phyloP scores from a whole-genome alignment of 805 yeast species.

The Candida quercuum region DNA sequence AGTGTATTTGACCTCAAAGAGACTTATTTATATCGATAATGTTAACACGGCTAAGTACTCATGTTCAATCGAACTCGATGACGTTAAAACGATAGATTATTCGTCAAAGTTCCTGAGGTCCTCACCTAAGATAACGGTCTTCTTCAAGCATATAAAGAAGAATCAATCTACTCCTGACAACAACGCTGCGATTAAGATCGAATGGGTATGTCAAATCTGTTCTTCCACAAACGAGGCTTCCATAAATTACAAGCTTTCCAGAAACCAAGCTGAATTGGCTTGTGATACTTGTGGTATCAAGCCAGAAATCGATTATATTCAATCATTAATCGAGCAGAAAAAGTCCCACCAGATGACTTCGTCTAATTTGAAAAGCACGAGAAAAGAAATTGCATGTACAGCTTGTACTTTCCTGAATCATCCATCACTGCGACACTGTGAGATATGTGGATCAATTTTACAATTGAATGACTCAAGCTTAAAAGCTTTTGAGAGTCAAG shows the following conservation, averaged over 20 bases:
- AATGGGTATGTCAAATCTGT: slow-evolving; percentile 91
- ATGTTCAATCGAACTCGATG: slow-evolving; percentile 40
- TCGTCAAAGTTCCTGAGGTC: slow-evolving; percentile 61
- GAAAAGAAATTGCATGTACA: slow-evolving; percentile 33
- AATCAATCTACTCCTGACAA: slow-evolving; percentile 2
- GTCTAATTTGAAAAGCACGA: background rate
- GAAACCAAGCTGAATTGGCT: slow-evolving; percentile 30
- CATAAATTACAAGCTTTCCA: slow-evolving; percentile 23
- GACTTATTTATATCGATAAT: slow-evolving; percentile 72
- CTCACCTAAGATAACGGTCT: slow-evolving; percentile 67
- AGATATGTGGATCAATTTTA: slow-evolving; percentile 73
- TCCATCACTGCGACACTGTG: slow-evolving; percentile 72
- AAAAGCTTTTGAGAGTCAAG: slow-evolving; percentile 14
- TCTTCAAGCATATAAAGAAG: slow-evolving; percentile 22
- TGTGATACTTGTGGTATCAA: slow-evolving; percentile 64
- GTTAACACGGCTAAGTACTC: slow-evolving; percentile 34
- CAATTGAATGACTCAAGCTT: slow-evolving; percentile 23
- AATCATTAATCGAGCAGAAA: slow-evolving; percentile 25
- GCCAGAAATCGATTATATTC: slow-evolving; percentile 32
- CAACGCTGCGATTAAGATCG: slow-evolving; percentile 1
- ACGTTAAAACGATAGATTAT: slow-evolving; percentile 35
- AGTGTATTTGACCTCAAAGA: slow-evolving; percentile 64
- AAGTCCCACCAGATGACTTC: no score
- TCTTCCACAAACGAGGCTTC: slow-evolving; percentile 52
- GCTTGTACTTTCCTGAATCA: slow-evolving; percentile 81